Evolutionary conservation across 495 filamentous ascomycete species (phyloP).

Genomic region (Neurospora africana): DNA sequence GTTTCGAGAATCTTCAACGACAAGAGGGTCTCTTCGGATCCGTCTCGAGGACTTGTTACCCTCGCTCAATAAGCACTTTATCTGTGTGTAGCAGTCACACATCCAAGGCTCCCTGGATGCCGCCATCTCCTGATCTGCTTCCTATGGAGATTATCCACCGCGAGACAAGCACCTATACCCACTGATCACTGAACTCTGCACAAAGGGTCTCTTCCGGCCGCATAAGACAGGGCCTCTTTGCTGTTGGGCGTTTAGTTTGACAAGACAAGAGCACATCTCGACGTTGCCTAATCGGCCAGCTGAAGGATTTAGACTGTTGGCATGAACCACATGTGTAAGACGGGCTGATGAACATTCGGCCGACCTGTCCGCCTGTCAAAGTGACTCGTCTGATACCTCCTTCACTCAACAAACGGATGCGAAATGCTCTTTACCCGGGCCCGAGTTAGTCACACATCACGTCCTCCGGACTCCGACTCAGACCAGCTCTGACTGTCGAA

Average conservation of each 20-base stretch:
- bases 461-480: neutral
- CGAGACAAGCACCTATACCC: neutral
- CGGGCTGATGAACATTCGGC: neutral
- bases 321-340: neutral
- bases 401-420: neutral
- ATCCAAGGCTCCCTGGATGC: neutral
- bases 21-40: neutral
- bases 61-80: neutral
- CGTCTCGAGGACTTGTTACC: neutral
- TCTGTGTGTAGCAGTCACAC: neutral
- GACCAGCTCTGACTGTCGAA: neutral
- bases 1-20: neutral
- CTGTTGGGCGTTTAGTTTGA: neutral
- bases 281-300: neutral
- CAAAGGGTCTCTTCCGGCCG: neutral
- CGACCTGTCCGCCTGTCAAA: neutral
- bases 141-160: neutral
- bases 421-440: neutral
- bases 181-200: neutral
- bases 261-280: neutral
- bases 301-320: neutral
- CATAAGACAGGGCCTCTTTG: neutral
- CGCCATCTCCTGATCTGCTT: neutral
- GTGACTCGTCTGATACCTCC: neutral
- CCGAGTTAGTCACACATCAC: slow-evolving; percentile 4